Evolutionary conservation across 441 rosid genomes (phyloP), one percentile per base, ranked within the genome.

Genomic region (Theobroma grandiflorum): DNA sequence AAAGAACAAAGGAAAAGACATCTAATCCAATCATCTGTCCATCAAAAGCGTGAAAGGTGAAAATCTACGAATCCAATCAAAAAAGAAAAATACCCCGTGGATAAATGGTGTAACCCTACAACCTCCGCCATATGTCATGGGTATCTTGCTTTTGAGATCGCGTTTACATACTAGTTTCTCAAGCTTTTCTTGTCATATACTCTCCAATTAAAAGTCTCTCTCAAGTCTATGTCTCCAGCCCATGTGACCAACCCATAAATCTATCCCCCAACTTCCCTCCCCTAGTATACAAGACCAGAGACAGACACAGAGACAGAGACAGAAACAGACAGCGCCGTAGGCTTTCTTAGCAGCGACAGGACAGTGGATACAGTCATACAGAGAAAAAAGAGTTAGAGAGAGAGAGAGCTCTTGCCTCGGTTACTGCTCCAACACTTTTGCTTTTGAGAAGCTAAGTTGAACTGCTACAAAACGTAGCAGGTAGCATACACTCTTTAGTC

Each of bases 351-450:
- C 67, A 76, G 80, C 55, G 63, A 81, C 66, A 76, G 63, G 26
- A 76, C 76, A 59, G 26, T 38, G 35, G 50, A 20, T 42, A 18
- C 10, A 33, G 64, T 38, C 8, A 45, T 26, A 37, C 14, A 42
- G 12, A 10, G 1, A 22, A 7, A 42, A 3, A 0, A 8, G 22
- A 53, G 14, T 5, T 16, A 61, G 57, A 47, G 71, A 67, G 9
- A 75, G 20, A 38, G 0, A 76, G 47, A 66, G 61, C 57, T 26
- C 45, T 58, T 64, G 77, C 82, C 85, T 82, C 80, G 85, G 31
- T 79, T 75, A 53, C 49, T 61, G 74, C 38, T 67, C 63, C 57
- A 3, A 26, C 45, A 71, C 61, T 20, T 15, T 12, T 42, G 18
- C 37, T 66, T 68, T 47, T 58, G 33, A 80, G 69, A 49, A 65